Base-by-base conservation (phyloP, 2,329 filamentous ascomycete species). In the Tolypocladium nubicola region DNA sequence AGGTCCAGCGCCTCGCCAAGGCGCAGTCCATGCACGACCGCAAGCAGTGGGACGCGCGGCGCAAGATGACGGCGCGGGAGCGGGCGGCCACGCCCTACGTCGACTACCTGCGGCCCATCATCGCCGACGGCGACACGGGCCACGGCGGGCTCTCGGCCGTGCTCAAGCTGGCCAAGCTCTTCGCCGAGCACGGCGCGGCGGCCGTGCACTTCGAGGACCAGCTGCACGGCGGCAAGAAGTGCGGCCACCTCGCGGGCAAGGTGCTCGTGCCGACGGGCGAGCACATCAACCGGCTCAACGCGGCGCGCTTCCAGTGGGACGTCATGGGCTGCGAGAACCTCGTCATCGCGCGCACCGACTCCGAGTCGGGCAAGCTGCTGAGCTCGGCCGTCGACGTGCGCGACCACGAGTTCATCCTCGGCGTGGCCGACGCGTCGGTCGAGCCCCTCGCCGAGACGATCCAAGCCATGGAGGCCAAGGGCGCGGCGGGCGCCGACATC, bases 191-290 rank as follows among this genome's bases (percentile, higher is more conserved):
- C 65, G 94, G 94, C 56, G 94, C 94, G 1, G 94, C 94, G 0
- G 94, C 88, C 10, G 94, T 99, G 2, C 94, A 99, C 72, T 96
- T 99, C 61, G 94, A 99, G 73, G 94, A 99, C 69, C 94, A 99
- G 75, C 82, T 97, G 52, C 94, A 97, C 69, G 94, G 94, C 49
- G 94, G 94, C 60, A 99, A 99, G 79, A 99, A 97, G 75, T 99
- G 94, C 69, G 94, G 94, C 19, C 94, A 99, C 74, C 77, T 97
- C 60, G 94, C 94, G 1, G 94, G 94, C 64, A 99, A 97, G 72
- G 94, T 97, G 1, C 79, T 99, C 10, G 94, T 97, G 3, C 93
- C 94, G 0, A 85, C 92, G 0, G 89, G 91, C 60, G 94, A 97
- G 71, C 94, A 99, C 76, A 96, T 97, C 78, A 97, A 96, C 76